Evolutionary conservation across 176 grass and related monocot species (phyloP).

Genomic region (Panicum miliaceum): DNA sequence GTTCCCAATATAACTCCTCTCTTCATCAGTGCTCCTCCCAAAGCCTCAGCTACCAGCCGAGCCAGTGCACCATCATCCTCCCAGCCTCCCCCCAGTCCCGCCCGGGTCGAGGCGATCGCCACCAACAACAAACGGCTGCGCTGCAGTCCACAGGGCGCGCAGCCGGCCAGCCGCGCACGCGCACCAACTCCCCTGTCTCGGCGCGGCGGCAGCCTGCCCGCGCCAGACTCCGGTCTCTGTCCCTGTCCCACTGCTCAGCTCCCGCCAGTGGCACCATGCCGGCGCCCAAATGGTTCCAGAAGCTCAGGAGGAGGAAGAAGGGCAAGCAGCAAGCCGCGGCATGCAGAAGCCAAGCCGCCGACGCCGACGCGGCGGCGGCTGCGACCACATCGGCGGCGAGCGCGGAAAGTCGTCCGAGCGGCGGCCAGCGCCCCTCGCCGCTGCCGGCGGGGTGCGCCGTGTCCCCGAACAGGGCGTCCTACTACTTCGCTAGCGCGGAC

Average conservation of each 20-base stretch:
- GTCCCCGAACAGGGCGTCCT: conserved; percentile 71
- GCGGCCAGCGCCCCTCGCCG: background rate
- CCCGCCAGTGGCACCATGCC: conserved; percentile 30
- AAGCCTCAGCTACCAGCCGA: background rate
- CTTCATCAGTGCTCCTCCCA: background rate
- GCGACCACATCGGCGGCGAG: background rate
- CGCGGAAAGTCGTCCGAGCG: background rate
- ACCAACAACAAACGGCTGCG: background rate
- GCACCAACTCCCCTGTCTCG: conserved; percentile 28
- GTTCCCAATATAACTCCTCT: conserved; percentile 33
- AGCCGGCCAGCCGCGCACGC: background rate
- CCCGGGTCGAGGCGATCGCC: background rate
- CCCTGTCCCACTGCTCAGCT: background rate
- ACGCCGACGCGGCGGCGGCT: background rate
- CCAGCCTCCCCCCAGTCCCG: background rate
- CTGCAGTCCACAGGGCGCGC: background rate
- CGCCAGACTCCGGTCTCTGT: background rate
- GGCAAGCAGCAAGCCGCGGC: conserved; percentile 48
- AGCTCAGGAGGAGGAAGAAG: conserved; percentile 63
- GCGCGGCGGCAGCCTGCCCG: background rate
- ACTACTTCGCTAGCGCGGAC: conserved; percentile 68
- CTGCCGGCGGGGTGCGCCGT: conserved; percentile 9
- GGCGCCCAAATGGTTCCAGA: conserved; percentile 80
- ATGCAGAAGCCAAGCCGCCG: background rate
- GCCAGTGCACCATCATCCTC: background rate